These are phyloP conservation scores for Microstroma glucosiphilum DNA, from an alignment of 1,284 basidiomycete genomes.

Conservation along the genomic window DNA sequence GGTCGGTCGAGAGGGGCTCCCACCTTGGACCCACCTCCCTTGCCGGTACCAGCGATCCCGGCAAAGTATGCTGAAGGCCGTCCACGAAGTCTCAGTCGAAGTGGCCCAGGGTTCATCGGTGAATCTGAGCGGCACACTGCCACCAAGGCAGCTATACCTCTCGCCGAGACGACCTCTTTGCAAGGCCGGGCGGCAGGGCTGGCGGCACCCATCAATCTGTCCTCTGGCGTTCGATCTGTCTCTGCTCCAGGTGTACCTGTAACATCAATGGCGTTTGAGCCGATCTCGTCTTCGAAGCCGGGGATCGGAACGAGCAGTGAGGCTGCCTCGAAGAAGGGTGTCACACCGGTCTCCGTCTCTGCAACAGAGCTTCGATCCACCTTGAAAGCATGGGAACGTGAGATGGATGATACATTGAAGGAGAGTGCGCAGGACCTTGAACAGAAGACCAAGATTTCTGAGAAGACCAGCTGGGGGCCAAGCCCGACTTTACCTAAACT, in stretches of 20 bases:
- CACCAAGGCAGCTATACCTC: not conserved
- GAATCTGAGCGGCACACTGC: too few species aligned
- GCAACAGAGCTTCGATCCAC: constrained; percentile 21
- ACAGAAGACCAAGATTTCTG: constrained; percentile 15
- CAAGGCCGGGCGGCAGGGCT: not conserved
- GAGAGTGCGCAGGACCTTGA: constrained; percentile 20
- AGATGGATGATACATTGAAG: constrained; percentile 35
- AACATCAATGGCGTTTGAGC: not conserved
- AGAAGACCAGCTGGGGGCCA: constrained; percentile 26
- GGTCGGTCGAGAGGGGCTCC: not conserved
- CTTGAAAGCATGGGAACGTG: constrained; percentile 26
- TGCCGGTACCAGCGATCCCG: constrained; percentile 1
- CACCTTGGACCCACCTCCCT: not conserved
- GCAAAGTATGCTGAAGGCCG: not conserved
- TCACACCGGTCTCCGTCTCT: not conserved
- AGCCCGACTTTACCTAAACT: constrained; percentile 30
- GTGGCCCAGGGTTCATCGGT: not conserved
- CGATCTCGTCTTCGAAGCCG: not conserved
- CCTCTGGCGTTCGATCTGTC: not conserved
- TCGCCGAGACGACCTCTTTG: not conserved
- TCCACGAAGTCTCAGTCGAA: not conserved
- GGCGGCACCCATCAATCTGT: not conserved
- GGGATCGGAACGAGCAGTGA: not conserved
- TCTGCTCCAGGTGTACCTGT: not conserved
- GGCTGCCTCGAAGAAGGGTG: not conserved